Conservation (phyloP, 1,284 basidiomycete species). For the Cryptococcus maquisensis region DNA sequence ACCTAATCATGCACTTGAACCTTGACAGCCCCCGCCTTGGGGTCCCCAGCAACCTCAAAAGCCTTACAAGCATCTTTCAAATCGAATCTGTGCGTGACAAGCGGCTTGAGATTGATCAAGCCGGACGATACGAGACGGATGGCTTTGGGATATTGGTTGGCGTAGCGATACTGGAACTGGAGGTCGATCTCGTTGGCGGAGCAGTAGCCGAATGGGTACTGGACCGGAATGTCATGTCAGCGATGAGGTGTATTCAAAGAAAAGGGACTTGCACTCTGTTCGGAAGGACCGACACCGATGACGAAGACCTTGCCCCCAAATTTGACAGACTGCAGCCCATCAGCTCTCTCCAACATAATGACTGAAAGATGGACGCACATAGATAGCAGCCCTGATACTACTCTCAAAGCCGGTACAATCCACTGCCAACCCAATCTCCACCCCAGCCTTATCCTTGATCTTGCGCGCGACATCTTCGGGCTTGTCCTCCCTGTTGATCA, state of each 20-base stretch:
- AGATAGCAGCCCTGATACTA: constrained; percentile 77
- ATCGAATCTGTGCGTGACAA: no score
- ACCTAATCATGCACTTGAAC: no score
- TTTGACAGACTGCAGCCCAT: constrained; percentile 41
- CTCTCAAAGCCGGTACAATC: constrained; percentile 75
- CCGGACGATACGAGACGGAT: constrained; percentile 62
- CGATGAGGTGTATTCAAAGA: background rate
- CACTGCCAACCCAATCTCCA: constrained; percentile 38
- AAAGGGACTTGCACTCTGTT: constrained; percentile 38
- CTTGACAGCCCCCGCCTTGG: no score
- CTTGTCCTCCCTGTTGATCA: constrained; percentile 34
- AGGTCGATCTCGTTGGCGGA: constrained; percentile 55
- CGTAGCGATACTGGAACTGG: constrained; percentile 53
- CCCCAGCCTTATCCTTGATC: constrained; percentile 44
- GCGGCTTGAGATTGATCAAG: no score
- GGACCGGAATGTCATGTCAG: background rate
- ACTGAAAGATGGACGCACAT: constrained; percentile 48
- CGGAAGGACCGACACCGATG: constrained; percentile 54
- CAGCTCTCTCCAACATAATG: background rate
- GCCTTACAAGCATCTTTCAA: no score
- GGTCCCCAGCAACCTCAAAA: no score
- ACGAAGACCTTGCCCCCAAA: constrained; percentile 54
- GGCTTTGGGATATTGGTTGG: constrained; percentile 66
- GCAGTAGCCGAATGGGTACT: constrained; percentile 53
- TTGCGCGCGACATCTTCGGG: constrained; percentile 38